Evolutionary conservation across 1,284 basidiomycete species (phyloP).

Genomic region (Lentinus polychrous): DNA sequence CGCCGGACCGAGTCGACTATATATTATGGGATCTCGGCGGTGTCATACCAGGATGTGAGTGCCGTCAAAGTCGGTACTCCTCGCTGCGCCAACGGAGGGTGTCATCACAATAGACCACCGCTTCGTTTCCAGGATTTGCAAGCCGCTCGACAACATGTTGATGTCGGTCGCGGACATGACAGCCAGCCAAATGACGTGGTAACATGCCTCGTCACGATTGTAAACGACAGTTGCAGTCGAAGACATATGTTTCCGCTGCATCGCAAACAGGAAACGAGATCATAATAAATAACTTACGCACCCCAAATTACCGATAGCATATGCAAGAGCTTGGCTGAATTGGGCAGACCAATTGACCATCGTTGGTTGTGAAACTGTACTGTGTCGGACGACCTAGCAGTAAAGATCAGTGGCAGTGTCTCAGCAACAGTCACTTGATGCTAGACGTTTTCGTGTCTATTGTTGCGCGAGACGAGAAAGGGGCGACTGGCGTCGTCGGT

Average conservation of each 20-base stretch:
- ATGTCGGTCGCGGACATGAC: background rate
- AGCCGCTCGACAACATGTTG: constrained; percentile 1
- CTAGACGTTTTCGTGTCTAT: background rate
- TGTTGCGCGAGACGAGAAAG: background rate
- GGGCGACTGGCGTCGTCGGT: background rate
- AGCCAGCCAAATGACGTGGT: constrained; percentile 1
- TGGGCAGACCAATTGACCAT: too few relatives aligned
- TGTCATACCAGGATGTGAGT: too few relatives aligned
- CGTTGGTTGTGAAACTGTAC: too few relatives aligned
- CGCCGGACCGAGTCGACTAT: too few relatives aligned
- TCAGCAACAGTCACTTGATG: constrained; percentile 3
- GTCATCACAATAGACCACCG: too few relatives aligned
- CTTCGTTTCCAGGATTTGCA: background rate
- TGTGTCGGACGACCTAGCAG: constrained; percentile 5
- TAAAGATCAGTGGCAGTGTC: constrained; percentile 11
- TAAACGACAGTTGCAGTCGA: too few relatives aligned
- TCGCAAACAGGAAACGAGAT: background rate
- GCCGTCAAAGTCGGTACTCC: too few relatives aligned
- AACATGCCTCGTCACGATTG: background rate
- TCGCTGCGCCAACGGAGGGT: too few relatives aligned
- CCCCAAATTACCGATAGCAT: too few relatives aligned
- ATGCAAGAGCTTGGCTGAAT: constrained; percentile 5
- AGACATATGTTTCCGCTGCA: too few relatives aligned
- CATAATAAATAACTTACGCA: background rate
- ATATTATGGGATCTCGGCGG: too few relatives aligned